Conservation (phyloP, 345 rosid species). For the Sisymbrium irio region DNA sequence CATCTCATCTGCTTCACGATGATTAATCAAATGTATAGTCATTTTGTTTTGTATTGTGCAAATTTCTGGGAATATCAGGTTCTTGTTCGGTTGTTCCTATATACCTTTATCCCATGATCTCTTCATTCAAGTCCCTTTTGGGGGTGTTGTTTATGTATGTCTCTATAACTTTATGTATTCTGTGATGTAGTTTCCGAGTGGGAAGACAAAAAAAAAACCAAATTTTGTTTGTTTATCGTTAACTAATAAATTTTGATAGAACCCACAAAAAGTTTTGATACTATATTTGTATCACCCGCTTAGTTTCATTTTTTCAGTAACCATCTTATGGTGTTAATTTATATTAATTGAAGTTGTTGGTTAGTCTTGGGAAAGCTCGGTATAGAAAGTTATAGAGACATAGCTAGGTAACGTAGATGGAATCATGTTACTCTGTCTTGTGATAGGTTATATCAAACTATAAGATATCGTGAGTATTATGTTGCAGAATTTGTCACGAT, state of each 20-base stretch:
- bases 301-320: not conserved
- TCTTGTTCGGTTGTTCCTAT: not conserved
- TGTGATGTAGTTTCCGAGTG: slow-evolving; percentile 4
- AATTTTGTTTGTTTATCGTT: slow-evolving; percentile 8
- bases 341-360: too few relatives aligned
- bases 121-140: slow-evolving; percentile 2
- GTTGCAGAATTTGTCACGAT: too few relatives aligned
- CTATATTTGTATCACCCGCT: not conserved
- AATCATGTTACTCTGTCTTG: too few relatives aligned
- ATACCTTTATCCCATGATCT: not conserved
- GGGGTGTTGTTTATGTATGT: not conserved
- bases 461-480: too few relatives aligned
- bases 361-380: too few relatives aligned
- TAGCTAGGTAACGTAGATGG: too few relatives aligned
- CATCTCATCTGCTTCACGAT: not conserved
- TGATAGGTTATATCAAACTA: too few relatives aligned
- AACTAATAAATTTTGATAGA: not conserved
- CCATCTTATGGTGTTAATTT: too few relatives aligned
- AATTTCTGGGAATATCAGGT: not conserved
- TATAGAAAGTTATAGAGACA: too few relatives aligned
- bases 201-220: not conserved
- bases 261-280: too few relatives aligned
- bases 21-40: slow-evolving; percentile 17
- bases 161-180: not conserved
- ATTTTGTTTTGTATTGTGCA: not conserved